Conservation (phyloP, 257 asterid genomes). For the Mitragyna speciosa region DNA sequence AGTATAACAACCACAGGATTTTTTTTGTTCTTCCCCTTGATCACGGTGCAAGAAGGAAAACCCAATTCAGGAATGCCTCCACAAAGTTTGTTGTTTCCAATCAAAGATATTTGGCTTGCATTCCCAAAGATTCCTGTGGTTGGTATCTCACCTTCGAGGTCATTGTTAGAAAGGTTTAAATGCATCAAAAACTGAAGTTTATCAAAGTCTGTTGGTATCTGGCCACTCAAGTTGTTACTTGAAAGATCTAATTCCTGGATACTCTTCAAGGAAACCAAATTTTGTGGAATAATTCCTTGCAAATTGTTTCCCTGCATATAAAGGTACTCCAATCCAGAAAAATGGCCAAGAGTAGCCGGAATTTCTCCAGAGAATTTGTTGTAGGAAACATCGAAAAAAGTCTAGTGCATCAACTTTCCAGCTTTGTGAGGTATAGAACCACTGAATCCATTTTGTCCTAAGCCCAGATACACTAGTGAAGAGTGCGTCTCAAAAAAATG, state of each 20-base stretch:
- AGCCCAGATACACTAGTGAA: background rate
- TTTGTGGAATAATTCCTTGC: constrained; percentile 19
- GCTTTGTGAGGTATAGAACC: background rate
- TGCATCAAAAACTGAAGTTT: constrained; percentile 11
- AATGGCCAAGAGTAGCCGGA: background rate
- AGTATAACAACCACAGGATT: background rate
- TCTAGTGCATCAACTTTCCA: background rate
- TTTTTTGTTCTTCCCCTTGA: background rate
- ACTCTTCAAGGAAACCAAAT: constrained; percentile 23
- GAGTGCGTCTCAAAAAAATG: background rate
- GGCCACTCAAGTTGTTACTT: constrained; percentile 28
- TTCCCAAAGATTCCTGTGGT: constrained; percentile 19
- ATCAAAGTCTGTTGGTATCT: constrained; percentile 23
- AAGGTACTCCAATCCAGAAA: background rate
- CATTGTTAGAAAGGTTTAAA: constrained; percentile 28
- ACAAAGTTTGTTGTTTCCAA: constrained; percentile 23
- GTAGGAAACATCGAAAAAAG: constrained; percentile 12
- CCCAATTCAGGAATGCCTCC: constrained; percentile 1
- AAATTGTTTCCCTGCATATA: constrained; percentile 22
- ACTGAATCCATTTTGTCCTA: no score
- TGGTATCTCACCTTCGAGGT: constrained; percentile 31
- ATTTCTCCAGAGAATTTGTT: background rate
- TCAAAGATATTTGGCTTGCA: constrained; percentile 17
- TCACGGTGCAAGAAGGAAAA: background rate
- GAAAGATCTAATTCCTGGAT: constrained; percentile 23